Conservation (phyloP, 2,329 filamentous ascomycete genomes). For the Magnaporthiopsis poae region DNA sequence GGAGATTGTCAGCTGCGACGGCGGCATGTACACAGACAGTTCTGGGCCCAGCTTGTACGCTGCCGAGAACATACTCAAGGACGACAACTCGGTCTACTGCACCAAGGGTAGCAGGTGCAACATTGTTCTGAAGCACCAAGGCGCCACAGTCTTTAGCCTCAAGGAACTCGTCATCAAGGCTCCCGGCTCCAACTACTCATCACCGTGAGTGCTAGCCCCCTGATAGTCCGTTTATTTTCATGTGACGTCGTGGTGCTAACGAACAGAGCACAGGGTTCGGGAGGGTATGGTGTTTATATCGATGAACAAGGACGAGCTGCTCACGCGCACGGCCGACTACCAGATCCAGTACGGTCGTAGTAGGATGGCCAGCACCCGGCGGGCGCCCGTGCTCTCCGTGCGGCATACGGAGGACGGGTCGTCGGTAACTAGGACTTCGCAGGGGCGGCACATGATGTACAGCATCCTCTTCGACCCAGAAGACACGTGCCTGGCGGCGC, state of each 20-base stretch:
- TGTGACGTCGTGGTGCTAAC: conserved; percentile 21
- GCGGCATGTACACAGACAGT: conserved; percentile 56
- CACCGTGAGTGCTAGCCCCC: conserved; percentile 56
- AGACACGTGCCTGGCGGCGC: conserved; percentile 36
- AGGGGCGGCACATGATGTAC: conserved; percentile 35
- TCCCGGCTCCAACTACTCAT: conserved; percentile 69
- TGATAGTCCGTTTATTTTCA: background rate
- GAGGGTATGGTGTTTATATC: conserved; percentile 87
- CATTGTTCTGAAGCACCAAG: conserved; percentile 72
- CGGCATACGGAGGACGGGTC: conserved; percentile 43
- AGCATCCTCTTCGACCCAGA: conserved; percentile 33
- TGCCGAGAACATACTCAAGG: conserved; percentile 71
- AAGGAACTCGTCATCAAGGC: conserved; percentile 83
- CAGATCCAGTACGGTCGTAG: conserved; percentile 53
- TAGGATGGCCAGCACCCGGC: conserved; percentile 17
- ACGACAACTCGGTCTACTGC: conserved; percentile 80
- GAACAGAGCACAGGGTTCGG: conserved; percentile 51
- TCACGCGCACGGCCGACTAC: conserved; percentile 64
- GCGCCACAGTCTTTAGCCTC: conserved; percentile 68
- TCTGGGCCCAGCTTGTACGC: conserved; percentile 38
- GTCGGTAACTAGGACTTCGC: conserved; percentile 31
- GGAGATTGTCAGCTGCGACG: conserved; percentile 85
- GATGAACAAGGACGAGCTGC: conserved; percentile 70
- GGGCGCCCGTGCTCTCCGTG: conserved; percentile 37
- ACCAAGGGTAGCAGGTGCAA: conserved; percentile 83